A percentile compares a stretch with the other conserved stretches of the same genome.
Evolutionary conservation across 345 rosid species (phyloP).

Genomic region (Eucalyptus fibrosa): DNA sequence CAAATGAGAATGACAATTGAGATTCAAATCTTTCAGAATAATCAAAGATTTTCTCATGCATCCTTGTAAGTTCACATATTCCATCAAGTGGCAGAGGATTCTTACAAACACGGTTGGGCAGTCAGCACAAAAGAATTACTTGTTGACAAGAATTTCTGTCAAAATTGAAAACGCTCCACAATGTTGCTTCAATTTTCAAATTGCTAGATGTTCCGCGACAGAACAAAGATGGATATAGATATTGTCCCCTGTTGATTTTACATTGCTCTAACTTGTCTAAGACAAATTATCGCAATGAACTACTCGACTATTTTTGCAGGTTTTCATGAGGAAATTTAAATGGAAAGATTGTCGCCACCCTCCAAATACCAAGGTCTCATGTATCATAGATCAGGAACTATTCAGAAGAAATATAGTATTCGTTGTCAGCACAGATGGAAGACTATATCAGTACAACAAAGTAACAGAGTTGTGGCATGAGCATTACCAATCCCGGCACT

Average conservation of each 20-base stretch:
- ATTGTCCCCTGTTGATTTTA: neutral
- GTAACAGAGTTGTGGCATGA: slow-evolving; percentile 55
- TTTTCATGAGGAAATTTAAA: slow-evolving; percentile 38
- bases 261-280: neutral
- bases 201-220: neutral
- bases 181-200: neutral
- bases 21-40: neutral
- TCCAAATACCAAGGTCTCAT: slow-evolving; percentile 32
- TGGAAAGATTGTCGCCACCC: slow-evolving; percentile 62
- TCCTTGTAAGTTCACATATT: neutral
- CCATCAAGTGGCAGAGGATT: neutral
- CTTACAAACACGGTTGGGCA: neutral
- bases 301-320: slow-evolving; percentile 11
- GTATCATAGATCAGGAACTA: slow-evolving; percentile 51
- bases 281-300: neutral
- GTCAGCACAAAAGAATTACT: neutral
- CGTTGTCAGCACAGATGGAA: slow-evolving; percentile 29
- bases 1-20: neutral
- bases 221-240: neutral
- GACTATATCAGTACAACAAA: slow-evolving; percentile 54
- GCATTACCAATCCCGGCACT: slow-evolving; percentile 57
- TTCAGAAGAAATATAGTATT: slow-evolving; percentile 44
- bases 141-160: neutral
- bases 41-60: neutral
- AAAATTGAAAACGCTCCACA: neutral